Base-by-base conservation (phyloP, 495 filamentous ascomycete genomes). In the Penicillium subrubescens region DNA sequence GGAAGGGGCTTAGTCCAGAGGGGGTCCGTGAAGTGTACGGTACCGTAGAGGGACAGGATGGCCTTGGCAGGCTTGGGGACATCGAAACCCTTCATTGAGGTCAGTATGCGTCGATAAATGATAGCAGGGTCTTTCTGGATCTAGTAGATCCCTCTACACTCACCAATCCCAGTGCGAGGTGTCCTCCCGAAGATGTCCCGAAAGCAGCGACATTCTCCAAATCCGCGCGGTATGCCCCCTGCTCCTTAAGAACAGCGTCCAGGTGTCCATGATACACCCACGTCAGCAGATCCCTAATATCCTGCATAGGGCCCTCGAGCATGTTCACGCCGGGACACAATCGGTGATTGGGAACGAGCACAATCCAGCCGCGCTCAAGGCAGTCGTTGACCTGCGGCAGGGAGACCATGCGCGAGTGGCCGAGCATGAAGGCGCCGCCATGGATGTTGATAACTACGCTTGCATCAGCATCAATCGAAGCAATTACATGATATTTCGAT, bases 1-100 rank as follows among this genome's bases (percentile, higher is more conserved):
- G 92, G 91, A 21, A 96, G 78, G 0, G 90, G 90, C 11, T 86
- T 79, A 25, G 82, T 79, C 77, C 82, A 88, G 37, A 92, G 70
- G 19, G 75, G 67, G 19, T 77, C 61, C 8, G 67, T 68, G 65
- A 79, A 78, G 61, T 77, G 66, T 0, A 72, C 73, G 14, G 77
- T 66, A 59, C 75, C 77, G 58, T 78, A 79, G 55, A 79, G 68
- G 19, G 72, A 68, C 29, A 79, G 71, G 31, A 79, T 78, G 37
- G 77, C 75, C 17, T 62, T 56, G 2, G 65, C 59, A 17, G 67
- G 66, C 19, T 66, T 71, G 35, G 66, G 63, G 12, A 67, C 61
- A 48, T 74, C 60, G 51, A 69, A 78, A 29, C 72, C 77, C 77
- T 79, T 44, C n/a, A 12, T 67, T 4, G 7, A 41, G 5, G 43